Evolutionary conservation across 1,139 yeast genomes (phyloP), one percentile per base, ranked within the genome.

Genomic region (Protomyces inundatus): DNA sequence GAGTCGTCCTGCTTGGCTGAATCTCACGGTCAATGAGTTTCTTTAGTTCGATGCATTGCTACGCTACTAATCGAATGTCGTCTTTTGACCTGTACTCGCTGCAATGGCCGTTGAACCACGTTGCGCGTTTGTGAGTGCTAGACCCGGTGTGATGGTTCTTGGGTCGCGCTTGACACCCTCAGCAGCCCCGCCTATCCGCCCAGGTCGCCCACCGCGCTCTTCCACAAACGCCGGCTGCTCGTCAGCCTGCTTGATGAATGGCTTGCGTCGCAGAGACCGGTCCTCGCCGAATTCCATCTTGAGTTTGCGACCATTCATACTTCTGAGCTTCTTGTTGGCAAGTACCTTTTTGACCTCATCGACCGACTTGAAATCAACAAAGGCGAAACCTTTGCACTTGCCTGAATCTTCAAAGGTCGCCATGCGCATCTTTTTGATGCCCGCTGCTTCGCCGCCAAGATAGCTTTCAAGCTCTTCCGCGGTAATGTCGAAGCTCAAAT

Each of bases 371-470:
- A 91, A 93, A 75, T 93, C 98, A 51, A 93, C 77, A 72, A 93
- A 93, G 0, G 97, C 93, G 79, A 91, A 93, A 1, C 98, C 98
- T 75, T 93, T 93, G 78, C 98, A 93, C 74, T 90, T 91, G 1
- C 98, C 98, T 52, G 88, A 79, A 73, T 93, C 98, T 76, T 93
- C 93, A 75, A 93, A 93, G 6, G 98, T 91, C 1, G 98, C 98
- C 96, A 91, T 91, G 74, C 98, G 83, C 64, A 91, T 84, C 70
- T 83, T 84, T 39, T 36, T 64, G 34, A 59, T 58, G 40, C 42
- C 54, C 4, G 64, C 62, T 6, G 63, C 63, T 39, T 37, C 33
- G 34, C 54, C 59, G 32, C 60, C 61, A 10, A 91, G 93, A 69
- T 89, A 96, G 70, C 84, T 86, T 68, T 84, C 85, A 54, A 93